phyloP scores from a whole-genome alignment of 345 rosid genomes.

The Streptanthus diversifolius region DNA sequence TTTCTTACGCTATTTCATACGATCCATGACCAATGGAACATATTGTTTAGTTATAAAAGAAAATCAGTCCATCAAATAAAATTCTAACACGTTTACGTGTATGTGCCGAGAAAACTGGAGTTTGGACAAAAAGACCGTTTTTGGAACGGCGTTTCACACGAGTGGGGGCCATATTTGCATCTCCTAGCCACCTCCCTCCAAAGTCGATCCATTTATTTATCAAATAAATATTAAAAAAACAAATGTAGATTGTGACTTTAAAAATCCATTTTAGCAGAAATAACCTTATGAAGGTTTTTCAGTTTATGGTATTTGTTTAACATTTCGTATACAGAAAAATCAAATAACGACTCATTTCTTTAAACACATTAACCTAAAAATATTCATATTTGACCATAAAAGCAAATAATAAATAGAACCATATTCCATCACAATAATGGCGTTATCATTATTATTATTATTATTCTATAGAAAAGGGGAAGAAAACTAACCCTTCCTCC shows the following conservation, averaged over 20 bases:
- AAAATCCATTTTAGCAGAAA: background rate
- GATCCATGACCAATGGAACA: too few species aligned
- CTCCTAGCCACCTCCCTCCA: background rate
- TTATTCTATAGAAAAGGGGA: background rate
- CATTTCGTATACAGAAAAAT: conserved; percentile 10
- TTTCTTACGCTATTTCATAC: too few species aligned
- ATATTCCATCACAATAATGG: background rate
- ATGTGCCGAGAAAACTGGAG: conserved; percentile 17
- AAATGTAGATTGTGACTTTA: background rate
- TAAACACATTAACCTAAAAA: background rate
- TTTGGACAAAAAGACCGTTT: conserved; percentile 12
- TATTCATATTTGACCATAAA: background rate
- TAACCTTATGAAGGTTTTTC: background rate
- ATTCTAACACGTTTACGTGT: background rate
- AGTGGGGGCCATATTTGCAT: background rate
- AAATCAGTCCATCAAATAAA: background rate
- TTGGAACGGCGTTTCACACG: conserved; percentile 16
- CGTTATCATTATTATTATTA: background rate
- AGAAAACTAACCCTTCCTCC: background rate
- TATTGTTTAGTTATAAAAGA: too few species aligned
- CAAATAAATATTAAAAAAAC: background rate
- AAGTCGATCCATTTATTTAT: background rate
- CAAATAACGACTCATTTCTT: conserved; percentile 6
- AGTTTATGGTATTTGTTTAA: conserved; percentile 10
- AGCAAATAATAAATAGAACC: conserved; percentile 5